These are phyloP conservation scores for Trichoderma citrinoviride DNA, from an alignment of 2,329 filamentous ascomycete species.

Conservation along the genomic window DNA sequence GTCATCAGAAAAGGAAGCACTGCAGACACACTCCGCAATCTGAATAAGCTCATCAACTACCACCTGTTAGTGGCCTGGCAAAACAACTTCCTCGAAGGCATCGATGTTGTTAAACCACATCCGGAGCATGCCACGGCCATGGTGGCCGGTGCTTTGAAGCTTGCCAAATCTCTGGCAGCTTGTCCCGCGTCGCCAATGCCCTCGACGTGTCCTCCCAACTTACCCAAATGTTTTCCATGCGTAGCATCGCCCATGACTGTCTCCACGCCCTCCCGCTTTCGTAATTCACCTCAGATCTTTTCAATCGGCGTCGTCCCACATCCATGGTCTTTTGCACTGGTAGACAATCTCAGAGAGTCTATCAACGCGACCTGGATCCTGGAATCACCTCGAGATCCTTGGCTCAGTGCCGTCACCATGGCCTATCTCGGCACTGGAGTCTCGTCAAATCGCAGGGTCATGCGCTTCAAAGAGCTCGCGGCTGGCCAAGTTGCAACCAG, in stretches of 20 bases:
- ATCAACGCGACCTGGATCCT: conserved; percentile 65
- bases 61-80: conserved; percentile 88
- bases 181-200: conserved; percentile 74
- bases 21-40: conserved; percentile 59
- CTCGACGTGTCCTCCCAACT: conserved; percentile 79
- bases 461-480: conserved; percentile 77
- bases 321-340: conserved; percentile 75
- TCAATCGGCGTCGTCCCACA: conserved; percentile 87
- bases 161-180: conserved; percentile 71
- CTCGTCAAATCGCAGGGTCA: conserved; percentile 60
- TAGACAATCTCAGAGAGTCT: conserved; percentile 60
- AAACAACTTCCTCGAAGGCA: conserved; percentile 70
- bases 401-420: conserved; percentile 70
- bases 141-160: conserved; percentile 64
- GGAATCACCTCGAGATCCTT: conserved; percentile 70
- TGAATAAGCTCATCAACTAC: conserved; percentile 75
- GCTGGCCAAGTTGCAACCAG: conserved; percentile 63
- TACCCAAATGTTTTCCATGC: conserved; percentile 71
- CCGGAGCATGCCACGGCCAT: conserved; percentile 72
- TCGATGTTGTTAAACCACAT: conserved; percentile 77
- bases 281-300: conserved; percentile 70
- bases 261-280: conserved; percentile 63
- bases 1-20: conserved; percentile 52
- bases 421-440: conserved; percentile 63
- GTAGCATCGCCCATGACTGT: conserved; percentile 61